These are phyloP conservation scores for Onygenales sp. DNA, from an alignment of 2,329 filamentous ascomycete genomes.

Conservation along the genomic window DNA sequence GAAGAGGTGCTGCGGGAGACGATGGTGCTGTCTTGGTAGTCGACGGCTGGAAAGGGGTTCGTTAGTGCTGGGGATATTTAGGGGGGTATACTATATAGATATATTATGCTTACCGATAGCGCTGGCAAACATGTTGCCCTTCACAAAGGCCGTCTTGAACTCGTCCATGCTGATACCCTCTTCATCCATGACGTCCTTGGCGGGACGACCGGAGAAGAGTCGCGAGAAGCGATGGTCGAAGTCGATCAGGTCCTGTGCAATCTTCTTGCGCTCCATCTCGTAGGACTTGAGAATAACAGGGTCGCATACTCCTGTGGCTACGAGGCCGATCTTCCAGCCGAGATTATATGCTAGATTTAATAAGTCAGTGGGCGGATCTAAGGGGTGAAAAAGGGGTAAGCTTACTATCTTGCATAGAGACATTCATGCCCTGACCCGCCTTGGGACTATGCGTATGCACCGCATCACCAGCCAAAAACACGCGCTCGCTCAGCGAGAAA, in stretches of 20 bases:
- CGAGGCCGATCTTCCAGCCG: slow-evolving; percentile 85
- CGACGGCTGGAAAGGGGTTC: slow-evolving; percentile 32
- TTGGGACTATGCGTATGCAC: slow-evolving; percentile 57
- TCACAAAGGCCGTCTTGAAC: slow-evolving; percentile 53
- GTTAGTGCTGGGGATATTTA: background rate
- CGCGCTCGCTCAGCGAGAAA: slow-evolving; percentile 40
- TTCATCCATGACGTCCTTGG: slow-evolving; percentile 50
- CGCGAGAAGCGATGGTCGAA: background rate
- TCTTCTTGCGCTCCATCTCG: background rate
- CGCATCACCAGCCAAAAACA: slow-evolving; percentile 58
- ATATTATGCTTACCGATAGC: slow-evolving; percentile 33
- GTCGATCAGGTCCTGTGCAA: background rate
- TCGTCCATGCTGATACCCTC: slow-evolving; percentile 53
- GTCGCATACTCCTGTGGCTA: slow-evolving; percentile 38
- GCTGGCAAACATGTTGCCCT: slow-evolving; percentile 51
- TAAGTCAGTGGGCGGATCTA: background rate
- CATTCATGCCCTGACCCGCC: slow-evolving; percentile 47
- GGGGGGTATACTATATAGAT: slow-evolving; percentile 8
- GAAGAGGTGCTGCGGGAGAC: slow-evolving; percentile 30
- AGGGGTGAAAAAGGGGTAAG: background rate
- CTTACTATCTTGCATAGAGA: slow-evolving; percentile 39
- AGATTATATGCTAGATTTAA: slow-evolving; percentile 58
- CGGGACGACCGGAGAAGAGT: slow-evolving; percentile 35
- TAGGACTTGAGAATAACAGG: background rate
- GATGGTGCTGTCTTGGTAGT: slow-evolving; percentile 49